A percentile compares a stretch with the other conserved stretches of the same genome.
These are phyloP conservation scores for Termitomyces eurrhizus DNA, from an alignment of 768 basidiomycete genomes.

Conservation along the genomic window DNA sequence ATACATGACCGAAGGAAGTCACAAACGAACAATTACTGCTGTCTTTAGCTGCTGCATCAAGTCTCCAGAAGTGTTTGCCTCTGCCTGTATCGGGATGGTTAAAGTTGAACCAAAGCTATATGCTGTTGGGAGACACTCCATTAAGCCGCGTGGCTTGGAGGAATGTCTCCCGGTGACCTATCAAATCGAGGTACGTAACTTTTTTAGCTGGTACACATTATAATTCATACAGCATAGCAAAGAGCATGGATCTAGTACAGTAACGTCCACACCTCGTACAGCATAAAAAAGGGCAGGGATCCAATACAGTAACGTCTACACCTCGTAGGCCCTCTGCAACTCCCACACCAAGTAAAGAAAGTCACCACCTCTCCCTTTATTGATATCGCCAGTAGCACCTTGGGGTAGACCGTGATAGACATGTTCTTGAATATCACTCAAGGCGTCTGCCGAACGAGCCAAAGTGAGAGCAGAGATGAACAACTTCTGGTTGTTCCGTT, in stretches of 20 bases:
- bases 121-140: too few species aligned
- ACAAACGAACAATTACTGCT: neutral
- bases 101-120: neutral
- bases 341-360: constrained; percentile 2
- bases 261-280: too few species aligned
- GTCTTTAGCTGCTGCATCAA: neutral
- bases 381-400: constrained; percentile 1
- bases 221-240: too few species aligned
- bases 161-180: too few species aligned
- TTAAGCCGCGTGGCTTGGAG: too few species aligned
- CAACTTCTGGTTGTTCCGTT: neutral
- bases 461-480: constrained; percentile 1
- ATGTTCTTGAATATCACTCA: neutral
- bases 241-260: too few species aligned
- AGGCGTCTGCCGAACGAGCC: neutral
- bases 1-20: neutral
- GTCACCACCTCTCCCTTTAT: neutral
- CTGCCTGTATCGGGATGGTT: too few species aligned
- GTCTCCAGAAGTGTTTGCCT: neutral
- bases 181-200: neutral
- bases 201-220: too few species aligned
- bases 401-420: neutral
- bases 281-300: neutral
- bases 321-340: constrained; percentile 1
- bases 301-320: neutral